Evolutionary conservation across 1,284 basidiomycete genomes (phyloP).

Genomic region (Cutaneotrichosporon spelunceum): DNA sequence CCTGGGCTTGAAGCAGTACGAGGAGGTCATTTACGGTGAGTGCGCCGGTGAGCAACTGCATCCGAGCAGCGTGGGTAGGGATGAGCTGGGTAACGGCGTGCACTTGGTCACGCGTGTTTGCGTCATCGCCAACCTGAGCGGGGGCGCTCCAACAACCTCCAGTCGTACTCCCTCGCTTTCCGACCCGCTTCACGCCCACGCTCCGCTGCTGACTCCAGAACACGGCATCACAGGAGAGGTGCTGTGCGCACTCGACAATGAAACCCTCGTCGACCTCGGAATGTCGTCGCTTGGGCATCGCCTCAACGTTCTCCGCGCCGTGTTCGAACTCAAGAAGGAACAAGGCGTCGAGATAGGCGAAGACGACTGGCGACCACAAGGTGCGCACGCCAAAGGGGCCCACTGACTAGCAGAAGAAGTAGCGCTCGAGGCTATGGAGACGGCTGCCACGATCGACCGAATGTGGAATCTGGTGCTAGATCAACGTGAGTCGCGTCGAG

Average conservation of each 20-base stretch:
- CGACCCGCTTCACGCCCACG: background rate
- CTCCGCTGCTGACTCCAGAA: constrained; percentile 56
- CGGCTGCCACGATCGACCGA: constrained; percentile 59
- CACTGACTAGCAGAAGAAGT: constrained; percentile 26
- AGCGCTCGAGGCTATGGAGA: constrained; percentile 26
- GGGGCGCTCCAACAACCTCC: no score
- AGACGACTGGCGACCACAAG: constrained; percentile 84
- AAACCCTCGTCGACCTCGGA: constrained; percentile 77
- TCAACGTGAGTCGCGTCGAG: constrained; percentile 59
- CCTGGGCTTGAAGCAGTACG: constrained; percentile 77
- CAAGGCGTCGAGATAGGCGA: constrained; percentile 77
- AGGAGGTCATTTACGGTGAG: constrained; percentile 55
- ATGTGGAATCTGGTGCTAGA: constrained; percentile 68
- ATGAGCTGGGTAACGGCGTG: no score
- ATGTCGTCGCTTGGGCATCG: constrained; percentile 81
- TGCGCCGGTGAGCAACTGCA: background rate
- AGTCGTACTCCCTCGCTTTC: background rate
- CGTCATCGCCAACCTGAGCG: background rate
- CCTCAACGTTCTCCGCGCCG: constrained; percentile 78
- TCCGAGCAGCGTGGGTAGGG: no score
- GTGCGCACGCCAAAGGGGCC: constrained; percentile 56
- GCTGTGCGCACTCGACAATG: constrained; percentile 73
- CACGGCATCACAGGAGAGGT: constrained; percentile 87
- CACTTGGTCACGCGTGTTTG: no score
- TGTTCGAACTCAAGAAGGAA: constrained; percentile 81